phyloP scores from a whole-genome alignment of 2,329 filamentous ascomycete genomes.

The Exophiala spinifera region DNA sequence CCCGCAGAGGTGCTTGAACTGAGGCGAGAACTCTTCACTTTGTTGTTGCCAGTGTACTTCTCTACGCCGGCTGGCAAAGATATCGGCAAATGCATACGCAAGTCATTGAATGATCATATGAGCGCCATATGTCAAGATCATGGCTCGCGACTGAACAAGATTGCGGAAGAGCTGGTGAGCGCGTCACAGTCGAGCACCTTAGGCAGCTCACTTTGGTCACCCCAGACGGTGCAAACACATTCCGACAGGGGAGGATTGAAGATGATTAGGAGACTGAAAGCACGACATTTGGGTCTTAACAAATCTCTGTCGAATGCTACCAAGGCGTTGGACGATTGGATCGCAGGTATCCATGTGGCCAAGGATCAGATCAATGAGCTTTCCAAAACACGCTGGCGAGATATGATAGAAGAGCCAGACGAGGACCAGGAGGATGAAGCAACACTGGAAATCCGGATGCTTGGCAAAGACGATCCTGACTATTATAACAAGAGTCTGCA shows the following conservation, averaged over 20 bases:
- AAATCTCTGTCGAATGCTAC: constrained; percentile 8
- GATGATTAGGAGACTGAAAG: constrained; percentile 19
- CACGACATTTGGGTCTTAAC: constrained; percentile 23
- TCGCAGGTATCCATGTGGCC: constrained; percentile 9
- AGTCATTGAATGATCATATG: constrained; percentile 60
- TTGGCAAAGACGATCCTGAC: constrained; percentile 20
- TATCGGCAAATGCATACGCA: constrained; percentile 66
- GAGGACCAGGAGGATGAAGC: constrained; percentile 29
- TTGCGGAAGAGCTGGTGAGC: constrained; percentile 11
- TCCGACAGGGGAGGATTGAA: constrained; percentile 9
- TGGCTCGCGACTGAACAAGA: constrained; percentile 10
- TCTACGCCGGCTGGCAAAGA: constrained; percentile 58
- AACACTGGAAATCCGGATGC: constrained; percentile 9
- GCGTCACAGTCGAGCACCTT: not conserved
- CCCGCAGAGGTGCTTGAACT: constrained; percentile 68
- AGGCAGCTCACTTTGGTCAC: constrained; percentile 22
- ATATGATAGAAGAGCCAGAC: constrained; percentile 30
- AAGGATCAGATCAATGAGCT: constrained; percentile 14
- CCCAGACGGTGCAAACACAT: constrained; percentile 13
- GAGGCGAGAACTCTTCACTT: constrained; percentile 66
- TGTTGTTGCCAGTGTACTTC: constrained; percentile 69
- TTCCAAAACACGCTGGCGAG: constrained; percentile 23
- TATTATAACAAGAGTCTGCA: constrained; percentile 9
- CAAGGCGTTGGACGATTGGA: constrained; percentile 17
- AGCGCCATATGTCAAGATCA: constrained; percentile 13